These are phyloP conservation scores for Vachellia collinsii DNA, from an alignment of 306 rosid genomes.

Conservation along the genomic window DNA sequence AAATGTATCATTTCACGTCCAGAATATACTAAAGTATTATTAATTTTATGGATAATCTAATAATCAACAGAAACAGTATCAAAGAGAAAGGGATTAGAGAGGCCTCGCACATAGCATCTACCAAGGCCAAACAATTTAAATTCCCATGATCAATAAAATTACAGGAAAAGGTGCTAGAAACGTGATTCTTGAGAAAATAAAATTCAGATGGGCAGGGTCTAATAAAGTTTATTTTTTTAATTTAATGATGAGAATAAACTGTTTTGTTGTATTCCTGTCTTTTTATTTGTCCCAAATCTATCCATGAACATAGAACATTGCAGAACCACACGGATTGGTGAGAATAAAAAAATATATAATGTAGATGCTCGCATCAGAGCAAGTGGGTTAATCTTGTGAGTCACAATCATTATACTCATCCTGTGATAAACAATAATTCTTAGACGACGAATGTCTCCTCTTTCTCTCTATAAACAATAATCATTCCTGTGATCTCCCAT, in stretches of 20 bases:
- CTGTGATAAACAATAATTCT: too few species aligned
- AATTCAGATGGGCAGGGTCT: neutral
- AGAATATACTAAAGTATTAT: too few species aligned
- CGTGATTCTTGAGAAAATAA: neutral
- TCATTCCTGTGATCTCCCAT: slow-evolving; percentile 21
- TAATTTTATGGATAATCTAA: too few species aligned
- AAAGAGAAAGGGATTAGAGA: too few species aligned
- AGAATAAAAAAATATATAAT: neutral
- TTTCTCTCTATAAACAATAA: slow-evolving; percentile 14
- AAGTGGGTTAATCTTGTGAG: neutral
- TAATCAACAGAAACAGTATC: too few species aligned
- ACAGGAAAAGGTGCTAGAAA: too few species aligned
- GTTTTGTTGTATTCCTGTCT: neutral
- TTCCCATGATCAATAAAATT: too few species aligned
- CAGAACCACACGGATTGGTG: neutral
- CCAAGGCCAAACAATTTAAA: too few species aligned
- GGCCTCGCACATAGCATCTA: too few species aligned
- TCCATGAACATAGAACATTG: neutral
- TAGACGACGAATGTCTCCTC: neutral
- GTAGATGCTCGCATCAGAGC: neutral
- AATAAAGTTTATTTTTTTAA: neutral
- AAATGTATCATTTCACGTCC: too few species aligned
- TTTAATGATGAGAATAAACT: neutral
- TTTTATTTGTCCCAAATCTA: neutral
- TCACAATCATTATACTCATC: neutral